Evolutionary conservation across 768 basidiomycete species (phyloP).

Genomic region (Suillus luteus): DNA sequence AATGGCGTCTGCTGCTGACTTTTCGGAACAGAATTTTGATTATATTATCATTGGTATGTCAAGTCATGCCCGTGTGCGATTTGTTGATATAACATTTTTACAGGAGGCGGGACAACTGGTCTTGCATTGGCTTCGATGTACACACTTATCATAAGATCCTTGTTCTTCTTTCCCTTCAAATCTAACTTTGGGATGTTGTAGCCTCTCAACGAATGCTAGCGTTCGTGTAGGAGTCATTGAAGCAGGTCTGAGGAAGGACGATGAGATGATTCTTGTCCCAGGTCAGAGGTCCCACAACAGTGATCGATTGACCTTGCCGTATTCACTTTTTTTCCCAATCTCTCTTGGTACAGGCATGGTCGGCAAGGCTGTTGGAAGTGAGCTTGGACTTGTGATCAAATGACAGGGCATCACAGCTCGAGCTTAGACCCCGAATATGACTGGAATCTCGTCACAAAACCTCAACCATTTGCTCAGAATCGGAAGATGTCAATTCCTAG

Average conservation of each 20-base stretch:
- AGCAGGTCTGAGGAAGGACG: conserved; percentile 18
- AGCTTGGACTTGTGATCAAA: conserved; percentile 2
- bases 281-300: conserved; percentile 3
- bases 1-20: conserved; percentile 16
- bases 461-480: conserved; percentile 13
- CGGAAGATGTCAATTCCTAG: conserved; percentile 14
- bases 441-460: conserved; percentile 18
- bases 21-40: conserved; percentile 18
- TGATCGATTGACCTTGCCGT: background rate
- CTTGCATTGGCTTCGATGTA: conserved; percentile 20
- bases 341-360: conserved; percentile 11
- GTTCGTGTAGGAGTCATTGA: conserved; percentile 20
- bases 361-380: conserved; percentile 15
- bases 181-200: conserved; percentile 7
- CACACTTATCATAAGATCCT: background rate
- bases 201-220: conserved; percentile 14
- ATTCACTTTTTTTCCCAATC: background rate
- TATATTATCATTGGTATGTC: conserved; percentile 22
- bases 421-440: conserved; percentile 21
- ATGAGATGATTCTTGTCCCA: conserved; percentile 17
- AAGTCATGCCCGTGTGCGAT: background rate
- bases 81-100: background rate
- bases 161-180: background rate
- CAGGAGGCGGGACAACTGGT: conserved; percentile 21
- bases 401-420: background rate